These are phyloP conservation scores for Chytriomyces confervae DNA, from an alignment of 192 early-diverging fungal genomes.

Conservation along the genomic window DNA sequence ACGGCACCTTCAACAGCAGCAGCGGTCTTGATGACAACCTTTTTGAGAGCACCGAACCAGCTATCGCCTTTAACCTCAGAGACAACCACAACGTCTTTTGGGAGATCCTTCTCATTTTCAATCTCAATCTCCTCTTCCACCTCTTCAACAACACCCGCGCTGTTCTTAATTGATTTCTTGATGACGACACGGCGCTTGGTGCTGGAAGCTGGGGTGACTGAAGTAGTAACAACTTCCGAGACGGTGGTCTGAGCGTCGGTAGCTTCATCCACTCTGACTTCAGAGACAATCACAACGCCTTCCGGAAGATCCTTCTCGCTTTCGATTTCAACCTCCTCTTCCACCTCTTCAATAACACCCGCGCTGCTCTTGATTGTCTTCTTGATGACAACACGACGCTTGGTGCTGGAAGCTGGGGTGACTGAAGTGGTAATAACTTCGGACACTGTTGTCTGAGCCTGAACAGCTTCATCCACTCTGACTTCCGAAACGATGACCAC, in stretches of 20 bases:
- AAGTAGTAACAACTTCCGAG: background rate
- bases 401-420: background rate
- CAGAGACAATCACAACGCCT: background rate
- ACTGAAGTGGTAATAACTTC: background rate
- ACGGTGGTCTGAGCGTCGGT: background rate
- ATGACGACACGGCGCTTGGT: background rate
- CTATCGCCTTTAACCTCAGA: conserved; percentile 1
- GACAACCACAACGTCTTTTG: conserved; percentile 2
- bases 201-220: background rate
- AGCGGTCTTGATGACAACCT: background rate
- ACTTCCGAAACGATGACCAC: background rate
- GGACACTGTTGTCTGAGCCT: background rate
- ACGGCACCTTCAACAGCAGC: conserved; percentile 9
- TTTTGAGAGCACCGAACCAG: background rate
- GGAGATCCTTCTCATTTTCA: background rate
- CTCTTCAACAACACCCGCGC: background rate
- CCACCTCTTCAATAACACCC: background rate
- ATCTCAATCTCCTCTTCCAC: background rate
- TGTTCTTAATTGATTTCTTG: no score
- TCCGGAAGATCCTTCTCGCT: background rate
- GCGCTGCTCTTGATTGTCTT: no score
- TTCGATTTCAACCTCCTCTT: conserved; percentile 1
- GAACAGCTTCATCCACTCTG: background rate
- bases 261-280: background rate
- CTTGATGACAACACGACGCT: background rate